phyloP scores from a whole-genome alignment of 78 protist species.

The Dictyostelium capitatum region DNA sequence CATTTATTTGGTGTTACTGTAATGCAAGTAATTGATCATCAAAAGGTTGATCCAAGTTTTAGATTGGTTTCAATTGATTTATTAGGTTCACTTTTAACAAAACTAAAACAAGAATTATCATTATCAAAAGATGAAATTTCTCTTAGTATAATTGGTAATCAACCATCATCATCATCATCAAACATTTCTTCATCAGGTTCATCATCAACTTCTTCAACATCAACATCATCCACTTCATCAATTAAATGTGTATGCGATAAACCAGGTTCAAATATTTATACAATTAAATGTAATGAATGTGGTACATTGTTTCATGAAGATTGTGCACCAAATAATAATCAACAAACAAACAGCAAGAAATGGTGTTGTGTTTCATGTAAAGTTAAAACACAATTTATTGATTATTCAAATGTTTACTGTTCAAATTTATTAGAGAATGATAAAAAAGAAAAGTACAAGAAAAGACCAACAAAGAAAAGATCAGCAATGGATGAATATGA shows the following conservation, averaged over 20 bases:
- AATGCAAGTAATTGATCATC: neutral
- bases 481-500: neutral
- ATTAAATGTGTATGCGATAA: constrained; percentile 40
- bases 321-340: constrained; percentile 34
- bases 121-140: constrained; percentile 11
- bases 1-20: constrained; percentile 37
- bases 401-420: neutral
- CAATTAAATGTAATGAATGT: constrained; percentile 41
- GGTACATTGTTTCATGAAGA: constrained; percentile 21
- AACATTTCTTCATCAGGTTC: neutral
- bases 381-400: constrained; percentile 16
- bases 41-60: constrained; percentile 18
- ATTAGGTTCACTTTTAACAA: constrained; percentile 48
- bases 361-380: constrained; percentile 66
- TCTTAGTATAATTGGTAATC: neutral
- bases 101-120: constrained; percentile 52
- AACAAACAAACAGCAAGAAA: neutral
- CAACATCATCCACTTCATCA: neutral
- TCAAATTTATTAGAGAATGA: neutral
- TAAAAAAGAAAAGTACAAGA: neutral
- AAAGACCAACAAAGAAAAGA: neutral
- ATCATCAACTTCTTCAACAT: neutral
- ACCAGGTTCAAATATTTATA: constrained; percentile 23
- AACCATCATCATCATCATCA: neutral
- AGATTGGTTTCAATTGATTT: constrained; percentile 42